phyloP scores from a whole-genome alignment of 163 green algal genomes.

The Prototheca wickerhamii region DNA sequence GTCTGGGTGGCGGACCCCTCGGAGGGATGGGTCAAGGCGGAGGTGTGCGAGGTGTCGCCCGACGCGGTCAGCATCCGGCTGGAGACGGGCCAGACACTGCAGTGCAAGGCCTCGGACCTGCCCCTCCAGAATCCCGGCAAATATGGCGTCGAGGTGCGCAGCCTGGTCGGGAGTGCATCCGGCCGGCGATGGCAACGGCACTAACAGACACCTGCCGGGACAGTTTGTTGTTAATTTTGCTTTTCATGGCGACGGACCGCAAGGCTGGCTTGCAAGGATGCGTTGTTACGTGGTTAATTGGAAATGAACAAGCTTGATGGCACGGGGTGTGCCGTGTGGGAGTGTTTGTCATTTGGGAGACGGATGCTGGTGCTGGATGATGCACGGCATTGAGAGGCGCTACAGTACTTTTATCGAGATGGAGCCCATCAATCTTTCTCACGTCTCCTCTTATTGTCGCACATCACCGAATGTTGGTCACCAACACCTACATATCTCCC shows the following conservation, averaged over 20 bases:
- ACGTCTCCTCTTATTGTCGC: background rate
- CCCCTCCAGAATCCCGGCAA: slow-evolving; percentile 74
- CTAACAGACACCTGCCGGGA: no score
- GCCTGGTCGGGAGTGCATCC: background rate
- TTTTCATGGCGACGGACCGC: no score
- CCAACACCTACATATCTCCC: background rate
- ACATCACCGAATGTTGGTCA: no score
- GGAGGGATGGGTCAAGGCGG: slow-evolving; percentile 67
- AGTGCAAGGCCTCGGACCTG: slow-evolving; percentile 49
- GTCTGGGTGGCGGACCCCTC: slow-evolving; percentile 62
- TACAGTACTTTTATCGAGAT: background rate
- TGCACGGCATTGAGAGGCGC: background rate
- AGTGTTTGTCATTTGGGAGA: background rate
- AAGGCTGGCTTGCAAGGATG: no score
- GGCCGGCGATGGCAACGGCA: background rate
- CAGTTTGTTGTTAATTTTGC: no score
- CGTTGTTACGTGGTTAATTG: no score
- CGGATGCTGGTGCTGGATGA: background rate
- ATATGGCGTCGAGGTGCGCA: slow-evolving; percentile 71
- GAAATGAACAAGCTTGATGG: no score
- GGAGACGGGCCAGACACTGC: slow-evolving; percentile 34
- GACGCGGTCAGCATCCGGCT: slow-evolving; percentile 52
- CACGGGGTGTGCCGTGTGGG: background rate
- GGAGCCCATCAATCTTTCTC: background rate
- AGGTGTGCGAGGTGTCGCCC: slow-evolving; percentile 54